Conservation (phyloP, 805 yeast genomes). For the Candida methanosorbosa region DNA sequence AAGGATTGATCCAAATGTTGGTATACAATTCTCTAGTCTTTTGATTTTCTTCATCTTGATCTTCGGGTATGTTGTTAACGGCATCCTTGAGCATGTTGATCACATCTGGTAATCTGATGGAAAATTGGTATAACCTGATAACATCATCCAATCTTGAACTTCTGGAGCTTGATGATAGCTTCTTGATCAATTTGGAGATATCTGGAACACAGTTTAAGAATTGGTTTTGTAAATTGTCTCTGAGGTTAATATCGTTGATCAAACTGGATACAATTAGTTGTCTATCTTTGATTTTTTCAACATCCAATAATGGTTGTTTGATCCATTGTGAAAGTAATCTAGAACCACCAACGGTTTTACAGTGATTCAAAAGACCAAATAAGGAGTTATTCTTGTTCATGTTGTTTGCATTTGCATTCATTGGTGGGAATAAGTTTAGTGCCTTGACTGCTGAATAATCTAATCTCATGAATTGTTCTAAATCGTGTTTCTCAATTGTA, state of each 20-base stretch:
- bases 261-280: conserved; percentile 69
- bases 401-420: conserved; percentile 31
- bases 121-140: conserved; percentile 77
- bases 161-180: conserved; percentile 33
- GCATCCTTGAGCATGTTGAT: conserved; percentile 41
- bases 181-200: conserved; percentile 64
- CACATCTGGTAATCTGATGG: conserved; percentile 62
- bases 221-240: conserved; percentile 59
- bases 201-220: conserved; percentile 75
- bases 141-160: conserved; percentile 67
- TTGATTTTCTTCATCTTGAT: conserved; percentile 9
- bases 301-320: conserved; percentile 82
- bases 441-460: conserved; percentile 90
- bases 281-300: conserved; percentile 50
- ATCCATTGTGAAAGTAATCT: conserved; percentile 88
- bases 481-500: conserved; percentile 55
- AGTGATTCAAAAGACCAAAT: conserved; percentile 77
- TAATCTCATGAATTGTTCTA: conserved; percentile 78
- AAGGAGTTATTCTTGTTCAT: conserved; percentile 41
- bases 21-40: conserved; percentile 28
- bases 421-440: conserved; percentile 70
- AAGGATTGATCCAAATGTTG: conserved; percentile 49
- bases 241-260: conserved; percentile 57
- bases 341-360: conserved; percentile 86
- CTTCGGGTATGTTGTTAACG: conserved; percentile 26